phyloP scores from a whole-genome alignment of 805 yeast species.

The Saccharomycopsis fodiens region DNA sequence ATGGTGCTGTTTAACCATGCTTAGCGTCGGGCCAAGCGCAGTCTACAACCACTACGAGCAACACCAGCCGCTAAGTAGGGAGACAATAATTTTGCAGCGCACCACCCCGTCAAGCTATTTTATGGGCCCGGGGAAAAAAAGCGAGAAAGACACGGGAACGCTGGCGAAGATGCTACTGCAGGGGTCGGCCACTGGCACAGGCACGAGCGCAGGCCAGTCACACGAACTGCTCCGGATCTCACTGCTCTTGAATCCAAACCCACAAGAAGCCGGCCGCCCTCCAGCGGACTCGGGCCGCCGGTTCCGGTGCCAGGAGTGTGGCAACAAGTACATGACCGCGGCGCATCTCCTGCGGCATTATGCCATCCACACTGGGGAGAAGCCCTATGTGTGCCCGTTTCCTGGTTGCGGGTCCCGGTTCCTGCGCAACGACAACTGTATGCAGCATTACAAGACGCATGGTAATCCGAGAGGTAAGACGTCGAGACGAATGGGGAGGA shows the following conservation, averaged over 20 bases:
- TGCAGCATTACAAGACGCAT: conserved; percentile 20
- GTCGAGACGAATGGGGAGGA: conserved; percentile 16
- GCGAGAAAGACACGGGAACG: too few species aligned
- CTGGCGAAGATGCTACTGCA: neutral
- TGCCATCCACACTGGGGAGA: conserved; percentile 18
- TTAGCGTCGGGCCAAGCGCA: neutral
- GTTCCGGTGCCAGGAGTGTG: conserved; percentile 14
- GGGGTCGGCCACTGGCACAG: neutral
- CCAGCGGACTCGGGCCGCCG: neutral
- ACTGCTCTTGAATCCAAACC: neutral
- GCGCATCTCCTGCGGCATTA: conserved; percentile 18
- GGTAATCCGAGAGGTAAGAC: conserved; percentile 20
- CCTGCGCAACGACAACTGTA: conserved; percentile 19
- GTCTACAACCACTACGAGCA: too few species aligned
- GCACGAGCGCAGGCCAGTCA: neutral
- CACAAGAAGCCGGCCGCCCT: neutral
- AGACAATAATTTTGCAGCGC: too few species aligned
- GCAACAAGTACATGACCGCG: conserved; percentile 18
- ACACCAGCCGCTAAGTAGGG: too few species aligned
- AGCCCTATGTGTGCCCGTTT: conserved; percentile 19
- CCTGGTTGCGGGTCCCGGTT: conserved; percentile 20
- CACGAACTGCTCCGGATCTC: neutral
- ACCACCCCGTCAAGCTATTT: neutral
- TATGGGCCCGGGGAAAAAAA: too few species aligned
- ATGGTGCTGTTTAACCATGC: neutral